Percentiles rank a stretch among this genome's conserved stretches.
These are phyloP conservation scores for Cladosporium sp. DNA, from an alignment of 2,329 filamentous ascomycete genomes.

Conservation along the genomic window DNA sequence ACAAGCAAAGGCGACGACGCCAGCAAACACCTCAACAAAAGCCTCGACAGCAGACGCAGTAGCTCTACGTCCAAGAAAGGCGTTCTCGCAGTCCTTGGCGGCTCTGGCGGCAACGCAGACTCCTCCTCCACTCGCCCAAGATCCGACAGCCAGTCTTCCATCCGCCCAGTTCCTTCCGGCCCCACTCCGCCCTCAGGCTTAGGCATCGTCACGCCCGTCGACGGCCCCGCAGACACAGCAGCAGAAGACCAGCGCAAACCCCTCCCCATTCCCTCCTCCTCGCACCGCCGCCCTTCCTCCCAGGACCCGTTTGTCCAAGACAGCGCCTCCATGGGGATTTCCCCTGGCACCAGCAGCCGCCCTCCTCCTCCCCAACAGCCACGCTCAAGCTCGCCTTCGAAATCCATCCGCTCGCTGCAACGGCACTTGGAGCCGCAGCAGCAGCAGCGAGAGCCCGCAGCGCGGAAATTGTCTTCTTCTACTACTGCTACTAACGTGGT, in stretches of 20 bases:
- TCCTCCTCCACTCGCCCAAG: constrained; percentile 24
- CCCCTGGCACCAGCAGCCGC: not conserved
- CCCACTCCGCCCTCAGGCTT: constrained; percentile 8
- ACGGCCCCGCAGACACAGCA: not conserved
- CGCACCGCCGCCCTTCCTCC: constrained; percentile 1
- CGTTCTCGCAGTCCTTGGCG: constrained; percentile 41
- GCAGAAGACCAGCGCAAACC: not conserved
- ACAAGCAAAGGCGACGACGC: constrained; percentile 48
- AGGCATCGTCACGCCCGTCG: constrained; percentile 6
- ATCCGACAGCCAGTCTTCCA: constrained; percentile 29
- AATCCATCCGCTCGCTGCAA: constrained; percentile 37
- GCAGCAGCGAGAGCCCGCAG: not conserved
- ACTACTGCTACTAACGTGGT: not conserved
- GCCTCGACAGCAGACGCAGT: constrained; percentile 85
- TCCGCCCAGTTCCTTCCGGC: constrained; percentile 20
- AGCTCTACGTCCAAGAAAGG: constrained; percentile 84
- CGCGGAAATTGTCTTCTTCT: not conserved
- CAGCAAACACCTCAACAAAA: constrained; percentile 67
- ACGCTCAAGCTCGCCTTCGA: constrained; percentile 36
- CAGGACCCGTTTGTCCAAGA: not conserved
- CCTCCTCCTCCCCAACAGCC: not conserved
- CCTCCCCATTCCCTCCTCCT: not conserved
- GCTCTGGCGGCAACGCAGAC: constrained; percentile 4
- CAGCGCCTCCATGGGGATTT: not conserved
- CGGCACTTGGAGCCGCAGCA: constrained; percentile 31